Conservation (phyloP, 192 early-diverging fungal genomes). For the Pilaira anomala region DNA sequence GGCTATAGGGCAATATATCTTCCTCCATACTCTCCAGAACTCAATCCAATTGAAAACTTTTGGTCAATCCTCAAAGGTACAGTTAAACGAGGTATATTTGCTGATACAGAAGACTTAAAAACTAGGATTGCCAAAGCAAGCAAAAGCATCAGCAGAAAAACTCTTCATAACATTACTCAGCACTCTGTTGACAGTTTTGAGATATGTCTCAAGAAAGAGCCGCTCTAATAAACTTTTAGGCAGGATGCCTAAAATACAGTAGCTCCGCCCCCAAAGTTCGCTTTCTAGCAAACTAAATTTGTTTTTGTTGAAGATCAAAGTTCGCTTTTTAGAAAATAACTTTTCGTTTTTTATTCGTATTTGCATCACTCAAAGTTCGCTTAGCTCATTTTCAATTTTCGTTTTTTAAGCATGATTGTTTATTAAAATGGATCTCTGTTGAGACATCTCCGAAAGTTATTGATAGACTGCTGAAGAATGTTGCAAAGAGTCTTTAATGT, state of each 20-base stretch:
- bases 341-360: neutral
- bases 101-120: neutral
- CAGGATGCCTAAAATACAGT: too few relatives aligned
- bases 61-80: slow-evolving; percentile 21
- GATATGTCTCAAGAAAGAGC: neutral
- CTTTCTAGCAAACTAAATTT: neutral
- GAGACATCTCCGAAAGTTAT: slow-evolving; percentile 1
- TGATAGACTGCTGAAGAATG: slow-evolving; percentile 1
- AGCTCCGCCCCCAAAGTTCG: too few relatives aligned
- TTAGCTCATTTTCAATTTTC: neutral
- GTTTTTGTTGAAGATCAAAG: neutral
- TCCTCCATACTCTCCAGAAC: slow-evolving; percentile 17
- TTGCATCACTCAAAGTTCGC: too few relatives aligned
- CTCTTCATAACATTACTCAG: slow-evolving; percentile 3
- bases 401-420: neutral
- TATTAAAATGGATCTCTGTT: slow-evolving; percentile 1
- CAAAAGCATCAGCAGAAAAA: neutral
- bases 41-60: slow-evolving; percentile 25
- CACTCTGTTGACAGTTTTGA: neutral
- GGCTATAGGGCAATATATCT: slow-evolving; percentile 12
- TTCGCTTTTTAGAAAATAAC: neutral
- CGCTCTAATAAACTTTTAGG: neutral
- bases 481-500: slow-evolving; percentile 1
- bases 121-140: neutral
- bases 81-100: neutral